Conservation (phyloP, 2,329 filamentous ascomycete genomes). For the Dactylellina parvicollis region DNA sequence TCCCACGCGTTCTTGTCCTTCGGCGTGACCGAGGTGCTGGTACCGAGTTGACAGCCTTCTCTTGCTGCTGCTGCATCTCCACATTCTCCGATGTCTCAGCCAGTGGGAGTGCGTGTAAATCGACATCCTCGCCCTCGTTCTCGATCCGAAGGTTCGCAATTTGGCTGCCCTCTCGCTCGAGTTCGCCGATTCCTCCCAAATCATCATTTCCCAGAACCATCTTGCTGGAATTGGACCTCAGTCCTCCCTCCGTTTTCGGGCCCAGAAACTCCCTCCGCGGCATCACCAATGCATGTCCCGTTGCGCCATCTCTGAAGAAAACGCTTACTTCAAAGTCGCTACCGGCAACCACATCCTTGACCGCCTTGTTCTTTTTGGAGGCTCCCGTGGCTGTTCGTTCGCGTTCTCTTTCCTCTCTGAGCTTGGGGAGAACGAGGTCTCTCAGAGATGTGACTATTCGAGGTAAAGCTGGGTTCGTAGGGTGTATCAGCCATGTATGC, state of each 20-base stretch:
- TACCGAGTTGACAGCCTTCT: constrained; percentile 29
- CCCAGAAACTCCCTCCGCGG: constrained; percentile 82
- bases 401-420: constrained; percentile 83
- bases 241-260: constrained; percentile 63
- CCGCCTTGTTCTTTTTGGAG: constrained; percentile 76
- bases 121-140: constrained; percentile 49
- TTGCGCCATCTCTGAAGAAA: constrained; percentile 86
- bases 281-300: constrained; percentile 83
- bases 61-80: constrained; percentile 11
- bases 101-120: constrained; percentile 41
- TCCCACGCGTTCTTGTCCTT: constrained; percentile 32
- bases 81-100: constrained; percentile 14
- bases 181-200: constrained; percentile 51
- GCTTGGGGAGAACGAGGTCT: constrained; percentile 86
- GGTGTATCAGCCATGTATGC: constrained; percentile 83
- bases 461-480: constrained; percentile 78
- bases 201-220: constrained; percentile 56
- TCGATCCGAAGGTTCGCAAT: constrained; percentile 47
- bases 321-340: constrained; percentile 96
- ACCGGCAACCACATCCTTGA: constrained; percentile 86
- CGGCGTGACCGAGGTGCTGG: constrained; percentile 45
- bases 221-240: constrained; percentile 50
- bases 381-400: constrained; percentile 68
- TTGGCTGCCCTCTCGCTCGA: constrained; percentile 56
- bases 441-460: constrained; percentile 85